A percentile compares a stretch with the other conserved stretches of the same genome.
Conservation (phyloP, 371 early-diverging fungal species). For the Mortierella sp. region DNA sequence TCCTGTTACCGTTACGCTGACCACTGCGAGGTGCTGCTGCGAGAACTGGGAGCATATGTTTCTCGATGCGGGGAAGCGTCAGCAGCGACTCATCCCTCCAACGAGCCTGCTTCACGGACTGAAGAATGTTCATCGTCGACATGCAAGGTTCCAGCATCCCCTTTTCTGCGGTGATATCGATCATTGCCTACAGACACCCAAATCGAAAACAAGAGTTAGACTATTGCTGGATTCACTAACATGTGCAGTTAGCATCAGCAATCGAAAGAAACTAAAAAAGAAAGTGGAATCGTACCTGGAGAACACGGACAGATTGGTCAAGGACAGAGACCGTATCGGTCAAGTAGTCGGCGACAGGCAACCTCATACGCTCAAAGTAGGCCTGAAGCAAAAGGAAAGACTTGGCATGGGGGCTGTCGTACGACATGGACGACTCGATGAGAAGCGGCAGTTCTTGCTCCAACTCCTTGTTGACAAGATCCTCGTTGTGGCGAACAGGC, state of each 20-base stretch:
- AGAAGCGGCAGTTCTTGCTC: slow-evolving; percentile 73
- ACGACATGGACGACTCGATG: slow-evolving; percentile 66
- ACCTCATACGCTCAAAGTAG: slow-evolving; percentile 75
- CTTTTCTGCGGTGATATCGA: slow-evolving; percentile 85
- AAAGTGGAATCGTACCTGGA: slow-evolving; percentile 62
- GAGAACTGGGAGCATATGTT: slow-evolving; percentile 52
- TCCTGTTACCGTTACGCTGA: slow-evolving; percentile 23
- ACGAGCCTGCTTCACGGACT: slow-evolving; percentile 91
- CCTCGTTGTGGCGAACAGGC: slow-evolving; percentile 95
- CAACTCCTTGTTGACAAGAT: slow-evolving; percentile 83
- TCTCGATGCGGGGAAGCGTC: slow-evolving; percentile 77
- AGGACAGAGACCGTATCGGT: slow-evolving; percentile 93
- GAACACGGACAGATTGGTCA: slow-evolving; percentile 92
- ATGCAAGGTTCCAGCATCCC: slow-evolving; percentile 75
- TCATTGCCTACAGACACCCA: slow-evolving; percentile 80
- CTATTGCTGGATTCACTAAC: not conserved
- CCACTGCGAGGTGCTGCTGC: slow-evolving; percentile 12
- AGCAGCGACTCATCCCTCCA: slow-evolving; percentile 85
- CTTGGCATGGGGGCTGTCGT: slow-evolving; percentile 90
- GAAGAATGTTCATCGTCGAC: slow-evolving; percentile 82
- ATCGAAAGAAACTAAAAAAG: not conserved
- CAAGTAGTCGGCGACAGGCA: slow-evolving; percentile 90
- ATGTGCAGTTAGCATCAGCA: not conserved
- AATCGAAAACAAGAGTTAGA: slow-evolving; percentile 5
- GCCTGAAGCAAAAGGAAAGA: slow-evolving; percentile 91